Percentiles rank a stretch among this genome's conserved stretches.
Conservation (phyloP, 2,329 filamentous ascomycete species). For the Boeremia exigua region DNA sequence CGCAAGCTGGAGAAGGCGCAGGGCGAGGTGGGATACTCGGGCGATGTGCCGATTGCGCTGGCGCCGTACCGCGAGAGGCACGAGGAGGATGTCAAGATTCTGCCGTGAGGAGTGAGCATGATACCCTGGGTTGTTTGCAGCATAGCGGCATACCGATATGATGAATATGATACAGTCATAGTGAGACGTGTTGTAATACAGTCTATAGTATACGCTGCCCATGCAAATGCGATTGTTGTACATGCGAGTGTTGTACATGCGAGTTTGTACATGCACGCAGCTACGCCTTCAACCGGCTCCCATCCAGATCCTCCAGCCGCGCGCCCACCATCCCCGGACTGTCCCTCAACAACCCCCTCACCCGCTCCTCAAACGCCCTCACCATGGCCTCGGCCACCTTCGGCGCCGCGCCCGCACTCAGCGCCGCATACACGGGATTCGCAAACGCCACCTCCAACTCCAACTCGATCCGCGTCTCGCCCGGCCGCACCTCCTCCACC, state of each 20-base stretch:
- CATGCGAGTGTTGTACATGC: too few species aligned
- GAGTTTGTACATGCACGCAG: too few species aligned
- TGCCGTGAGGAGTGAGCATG: constrained; percentile 30
- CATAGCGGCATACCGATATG: not conserved
- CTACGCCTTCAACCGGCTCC: constrained; percentile 28
- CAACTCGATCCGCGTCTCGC: constrained; percentile 76
- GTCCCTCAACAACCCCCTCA: constrained; percentile 60
- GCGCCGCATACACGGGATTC: constrained; percentile 84
- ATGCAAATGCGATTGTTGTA: too few species aligned
- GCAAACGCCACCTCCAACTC: constrained; percentile 82
- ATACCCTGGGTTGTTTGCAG: not conserved
- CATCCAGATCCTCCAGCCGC: constrained; percentile 34
- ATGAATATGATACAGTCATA: not conserved
- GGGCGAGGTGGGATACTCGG: constrained; percentile 60
- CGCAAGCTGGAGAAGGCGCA: constrained; percentile 56
- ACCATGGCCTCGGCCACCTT: constrained; percentile 90
- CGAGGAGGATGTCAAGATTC: constrained; percentile 44
- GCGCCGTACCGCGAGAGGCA: constrained; percentile 46
- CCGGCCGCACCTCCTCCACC: constrained; percentile 54
- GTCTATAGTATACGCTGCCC: too few species aligned
- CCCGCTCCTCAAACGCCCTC: constrained; percentile 86
- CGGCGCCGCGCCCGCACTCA: constrained; percentile 81
- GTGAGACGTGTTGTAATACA: too few species aligned
- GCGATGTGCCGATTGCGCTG: constrained; percentile 54
- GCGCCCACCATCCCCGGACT: constrained; percentile 31